Percentiles rank a stretch among this genome's conserved stretches.
phyloP scores from a whole-genome alignment of 179 eudicot species.

The Beta macrorhiza region DNA sequence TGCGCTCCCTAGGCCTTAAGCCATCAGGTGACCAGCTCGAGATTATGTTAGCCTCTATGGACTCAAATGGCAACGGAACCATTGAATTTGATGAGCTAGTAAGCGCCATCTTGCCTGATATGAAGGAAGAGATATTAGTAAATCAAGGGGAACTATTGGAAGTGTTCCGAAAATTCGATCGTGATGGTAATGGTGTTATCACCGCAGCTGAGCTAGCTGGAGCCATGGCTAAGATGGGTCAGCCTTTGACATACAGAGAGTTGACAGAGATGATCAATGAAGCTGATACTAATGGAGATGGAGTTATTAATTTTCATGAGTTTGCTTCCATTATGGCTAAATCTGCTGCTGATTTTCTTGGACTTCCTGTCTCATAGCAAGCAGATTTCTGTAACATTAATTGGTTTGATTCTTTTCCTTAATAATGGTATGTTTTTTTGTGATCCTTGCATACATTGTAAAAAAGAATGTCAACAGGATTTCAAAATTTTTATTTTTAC shows the following conservation, averaged over 20 bases:
- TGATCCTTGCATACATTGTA: background rate
- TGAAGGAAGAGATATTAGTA: constrained; percentile 50
- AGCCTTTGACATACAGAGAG: constrained; percentile 71
- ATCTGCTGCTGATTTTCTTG: constrained; percentile 65
- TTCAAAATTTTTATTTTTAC: background rate
- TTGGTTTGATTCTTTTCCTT: background rate
- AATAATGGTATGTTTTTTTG: background rate
- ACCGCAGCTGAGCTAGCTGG: constrained; percentile 89
- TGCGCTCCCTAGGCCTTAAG: constrained; percentile 79
- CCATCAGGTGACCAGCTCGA: constrained; percentile 74
- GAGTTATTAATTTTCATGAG: constrained; percentile 43
- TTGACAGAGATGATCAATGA: constrained; percentile 53
- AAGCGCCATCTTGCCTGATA: constrained; percentile 54
- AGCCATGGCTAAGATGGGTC: constrained; percentile 91
- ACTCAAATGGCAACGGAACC: constrained; percentile 69
- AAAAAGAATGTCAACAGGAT: background rate
- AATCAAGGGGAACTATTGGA: constrained; percentile 66
- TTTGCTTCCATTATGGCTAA: constrained; percentile 74
- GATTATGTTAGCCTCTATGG: constrained; percentile 50
- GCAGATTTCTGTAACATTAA: background rate
- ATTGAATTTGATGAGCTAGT: constrained; percentile 75
- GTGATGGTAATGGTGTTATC: constrained; percentile 81
- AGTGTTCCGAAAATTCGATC: constrained; percentile 64
- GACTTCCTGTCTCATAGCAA: constrained; percentile 36
- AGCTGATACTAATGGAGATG: constrained; percentile 61